Base-by-base conservation (phyloP, 352 stramenopile genomes). In the Lagenidium giganteum region DNA sequence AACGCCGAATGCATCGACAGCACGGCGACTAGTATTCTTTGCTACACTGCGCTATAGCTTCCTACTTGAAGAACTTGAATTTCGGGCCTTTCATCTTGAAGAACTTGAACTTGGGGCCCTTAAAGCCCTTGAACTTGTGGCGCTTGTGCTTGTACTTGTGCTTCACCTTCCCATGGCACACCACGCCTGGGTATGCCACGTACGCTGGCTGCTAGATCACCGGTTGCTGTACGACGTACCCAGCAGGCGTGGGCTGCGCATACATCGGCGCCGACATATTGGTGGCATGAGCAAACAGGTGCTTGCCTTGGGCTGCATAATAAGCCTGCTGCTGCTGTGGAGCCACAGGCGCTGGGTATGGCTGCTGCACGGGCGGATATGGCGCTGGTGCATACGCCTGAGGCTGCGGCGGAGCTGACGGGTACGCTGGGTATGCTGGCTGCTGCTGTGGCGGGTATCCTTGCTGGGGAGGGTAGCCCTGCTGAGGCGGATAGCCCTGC, bases 271-370 rank as follows among this genome's bases (percentile, higher is more conserved):
- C 50, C 16, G 31, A 37, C 7, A 47, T 47, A 5, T 32, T 50
- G 8, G 70, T 84, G 6, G 72, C 76, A 48, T 88, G 72, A 8
- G 72, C 72, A 37, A 86, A 88, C 32, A 88, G 66, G 42, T 75
- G 68, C n/a, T 72, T 61, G 7, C 72, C 70, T 45, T 88, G 76
- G 1, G 66, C 64, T 20, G 76, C 76, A 32, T 88, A 86, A 41
- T 85, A 86, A 17, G 65, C 63, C 45, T 86, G 74, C 6, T 61
- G 63, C 22, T 72, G 67, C 8, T 63, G 57, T 17, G 52, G 27
- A 11, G 44, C 30, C 12, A 35, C n/a, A 16, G 24, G 43, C 11
- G 18, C 5, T 6, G 42, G 28, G 32, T 59, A 59, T 23, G 42
- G 20, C n/a, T 31, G 51, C 9, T 31, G 65, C 29, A 57, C 59